These are phyloP conservation scores for Echinosophora koreensis DNA, from an alignment of 306 rosid genomes.

Conservation along the genomic window DNA sequence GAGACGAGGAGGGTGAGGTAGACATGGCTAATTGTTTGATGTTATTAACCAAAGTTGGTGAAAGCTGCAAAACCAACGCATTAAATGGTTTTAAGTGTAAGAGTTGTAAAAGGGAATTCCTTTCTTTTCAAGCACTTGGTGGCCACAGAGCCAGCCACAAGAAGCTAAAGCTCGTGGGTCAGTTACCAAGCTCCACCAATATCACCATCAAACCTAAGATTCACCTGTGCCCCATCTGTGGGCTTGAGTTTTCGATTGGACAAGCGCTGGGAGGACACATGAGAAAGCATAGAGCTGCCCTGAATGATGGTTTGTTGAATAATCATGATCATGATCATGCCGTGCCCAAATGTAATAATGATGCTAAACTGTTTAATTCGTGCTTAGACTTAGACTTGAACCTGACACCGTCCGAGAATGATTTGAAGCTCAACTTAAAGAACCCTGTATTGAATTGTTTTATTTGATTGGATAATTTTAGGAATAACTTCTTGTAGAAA, in stretches of 20 bases:
- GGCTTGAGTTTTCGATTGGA: slow-evolving; percentile 63
- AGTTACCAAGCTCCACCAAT: background rate
- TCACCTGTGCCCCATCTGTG: slow-evolving; percentile 72
- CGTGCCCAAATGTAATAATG: slow-evolving; percentile 44
- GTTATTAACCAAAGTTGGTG: slow-evolving; percentile 51
- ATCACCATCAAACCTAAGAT: slow-evolving; percentile 43
- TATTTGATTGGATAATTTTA: slow-evolving; percentile 29
- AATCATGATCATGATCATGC: background rate
- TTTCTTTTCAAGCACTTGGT: slow-evolving; percentile 79
- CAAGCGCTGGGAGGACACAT: slow-evolving; percentile 89
- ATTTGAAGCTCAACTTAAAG: slow-evolving; percentile 53
- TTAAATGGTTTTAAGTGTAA: slow-evolving; percentile 59
- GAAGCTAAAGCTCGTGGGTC: slow-evolving; percentile 49
- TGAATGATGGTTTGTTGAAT: background rate
- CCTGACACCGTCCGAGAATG: slow-evolving; percentile 54
- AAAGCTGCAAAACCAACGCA: background rate
- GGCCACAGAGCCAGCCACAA: slow-evolving; percentile 87
- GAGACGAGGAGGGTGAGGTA: slow-evolving; percentile 29
- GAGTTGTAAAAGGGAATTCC: slow-evolving; percentile 62
- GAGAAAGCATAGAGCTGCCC: slow-evolving; percentile 64
- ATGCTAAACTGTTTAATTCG: slow-evolving; percentile 38
- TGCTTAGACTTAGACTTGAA: slow-evolving; percentile 54
- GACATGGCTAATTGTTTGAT: slow-evolving; percentile 57
- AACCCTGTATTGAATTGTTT: slow-evolving; percentile 28
- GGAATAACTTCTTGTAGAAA: background rate